These are phyloP conservation scores for Powellomyces hirtus DNA, from an alignment of 192 early-diverging fungal genomes.

Conservation along the genomic window DNA sequence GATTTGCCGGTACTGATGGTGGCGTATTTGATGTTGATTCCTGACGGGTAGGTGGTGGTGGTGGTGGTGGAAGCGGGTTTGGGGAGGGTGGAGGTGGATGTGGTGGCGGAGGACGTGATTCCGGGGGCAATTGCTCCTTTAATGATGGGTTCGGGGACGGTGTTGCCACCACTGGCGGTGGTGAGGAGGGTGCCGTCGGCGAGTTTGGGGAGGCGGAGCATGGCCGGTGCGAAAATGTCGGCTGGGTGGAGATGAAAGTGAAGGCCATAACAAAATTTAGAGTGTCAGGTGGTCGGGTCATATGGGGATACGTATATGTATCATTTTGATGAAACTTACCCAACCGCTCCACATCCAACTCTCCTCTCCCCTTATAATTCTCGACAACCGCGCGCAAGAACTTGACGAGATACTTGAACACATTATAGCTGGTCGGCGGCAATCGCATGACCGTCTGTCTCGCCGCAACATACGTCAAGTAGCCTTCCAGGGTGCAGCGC, in stretches of 20 bases:
- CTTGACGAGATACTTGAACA: conserved; percentile 76
- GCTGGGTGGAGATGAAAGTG: conserved; percentile 19
- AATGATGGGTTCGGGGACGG: not conserved
- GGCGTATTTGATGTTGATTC: conserved; percentile 1
- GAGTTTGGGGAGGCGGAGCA: conserved; percentile 35
- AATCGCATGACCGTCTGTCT: conserved; percentile 55
- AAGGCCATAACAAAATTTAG: not conserved
- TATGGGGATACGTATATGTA: too few relatives aligned
- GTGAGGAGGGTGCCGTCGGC: not conserved
- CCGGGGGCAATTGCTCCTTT: not conserved
- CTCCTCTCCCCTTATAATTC: conserved; percentile 32
- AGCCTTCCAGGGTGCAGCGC: conserved; percentile 62
- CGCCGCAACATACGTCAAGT: conserved; percentile 26
- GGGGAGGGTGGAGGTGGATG: not conserved
- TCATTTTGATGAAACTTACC: too few relatives aligned
- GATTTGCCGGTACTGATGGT: conserved; percentile 5
- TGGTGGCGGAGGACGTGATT: not conserved
- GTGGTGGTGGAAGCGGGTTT: not conserved
- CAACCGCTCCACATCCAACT: conserved; percentile 31
- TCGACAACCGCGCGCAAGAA: conserved; percentile 70
- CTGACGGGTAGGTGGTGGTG: not conserved
- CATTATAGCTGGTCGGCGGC: conserved; percentile 68
- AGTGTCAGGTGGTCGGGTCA: too few relatives aligned
- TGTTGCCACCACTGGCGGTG: too few relatives aligned
- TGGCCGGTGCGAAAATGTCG: conserved; percentile 35